phyloP scores from a whole-genome alignment of 2,329 filamentous ascomycete genomes.

The Elsinoe batatas region DNA sequence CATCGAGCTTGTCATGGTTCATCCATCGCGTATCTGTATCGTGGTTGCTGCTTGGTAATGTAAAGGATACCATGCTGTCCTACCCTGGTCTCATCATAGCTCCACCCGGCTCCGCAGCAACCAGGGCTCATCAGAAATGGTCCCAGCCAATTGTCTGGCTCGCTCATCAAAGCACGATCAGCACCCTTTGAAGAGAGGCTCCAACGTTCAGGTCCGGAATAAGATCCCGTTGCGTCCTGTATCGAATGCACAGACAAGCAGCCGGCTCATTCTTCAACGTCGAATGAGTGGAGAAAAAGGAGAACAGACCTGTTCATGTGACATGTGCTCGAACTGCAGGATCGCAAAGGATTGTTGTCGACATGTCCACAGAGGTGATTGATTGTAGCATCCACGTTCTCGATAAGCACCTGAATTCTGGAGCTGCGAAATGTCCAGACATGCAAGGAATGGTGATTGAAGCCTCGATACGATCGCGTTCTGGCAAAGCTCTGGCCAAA shows the following conservation, averaged over 20 bases:
- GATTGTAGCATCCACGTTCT: background rate
- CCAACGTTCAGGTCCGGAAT: conserved; percentile 11
- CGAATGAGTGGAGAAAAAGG: conserved; percentile 10
- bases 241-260: conserved; percentile 9
- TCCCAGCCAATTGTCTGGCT: background rate
- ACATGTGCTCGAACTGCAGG: conserved; percentile 1
- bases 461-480: too few species aligned
- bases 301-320: background rate
- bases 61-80: background rate
- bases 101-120: conserved; percentile 9
- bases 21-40: background rate
- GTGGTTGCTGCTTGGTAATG: background rate
- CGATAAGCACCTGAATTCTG: background rate
- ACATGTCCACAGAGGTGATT: background rate
- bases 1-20: too few species aligned
- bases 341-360: background rate
- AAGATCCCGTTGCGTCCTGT: conserved; percentile 5
- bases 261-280: conserved; percentile 1
- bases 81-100: background rate
- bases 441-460: too few species aligned
- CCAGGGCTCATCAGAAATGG: background rate
- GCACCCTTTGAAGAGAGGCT: background rate
- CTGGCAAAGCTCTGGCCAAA: too few species aligned
- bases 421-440: background rate
- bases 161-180: background rate